Evolutionary conservation across 768 basidiomycete genomes (phyloP).

Genomic region (Boletus pseudo-olivaceus): DNA sequence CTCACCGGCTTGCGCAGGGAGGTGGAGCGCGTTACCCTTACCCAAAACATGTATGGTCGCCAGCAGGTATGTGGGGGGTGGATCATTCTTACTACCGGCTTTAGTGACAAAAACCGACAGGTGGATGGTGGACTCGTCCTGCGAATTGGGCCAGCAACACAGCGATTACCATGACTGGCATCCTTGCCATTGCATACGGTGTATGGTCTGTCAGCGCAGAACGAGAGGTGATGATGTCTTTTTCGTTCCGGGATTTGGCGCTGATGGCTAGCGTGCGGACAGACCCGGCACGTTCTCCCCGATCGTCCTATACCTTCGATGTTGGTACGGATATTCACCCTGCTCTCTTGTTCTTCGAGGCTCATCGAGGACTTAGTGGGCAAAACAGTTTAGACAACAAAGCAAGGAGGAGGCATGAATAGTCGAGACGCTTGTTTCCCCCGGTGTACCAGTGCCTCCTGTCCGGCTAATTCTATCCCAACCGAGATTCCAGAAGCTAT

Average conservation of each 20-base stretch:
- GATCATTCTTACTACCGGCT: not conserved
- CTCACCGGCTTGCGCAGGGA: conserved; percentile 45
- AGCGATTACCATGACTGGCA: conserved; percentile 64
- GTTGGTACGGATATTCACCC: conserved; percentile 46
- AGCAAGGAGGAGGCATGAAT: conserved; percentile 12
- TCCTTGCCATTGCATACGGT: conserved; percentile 60
- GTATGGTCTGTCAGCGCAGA: conserved; percentile 73
- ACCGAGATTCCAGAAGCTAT: not conserved
- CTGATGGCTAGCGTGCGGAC: conserved; percentile 7
- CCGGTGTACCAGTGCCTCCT: not conserved
- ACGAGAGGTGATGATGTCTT: conserved; percentile 55
- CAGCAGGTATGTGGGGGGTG: conserved; percentile 56
- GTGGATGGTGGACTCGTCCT: conserved; percentile 95
- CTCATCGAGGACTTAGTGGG: conserved; percentile 38
- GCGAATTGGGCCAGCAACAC: conserved; percentile 89
- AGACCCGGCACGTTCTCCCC: conserved; percentile 62
- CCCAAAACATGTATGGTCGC: conserved; percentile 94
- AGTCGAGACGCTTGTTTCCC: not conserved
- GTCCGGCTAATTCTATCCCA: not conserved
- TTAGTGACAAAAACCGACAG: conserved; percentile 35
- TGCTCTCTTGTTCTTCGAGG: not conserved
- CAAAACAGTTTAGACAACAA: conserved; percentile 44
- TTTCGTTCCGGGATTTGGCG: not conserved
- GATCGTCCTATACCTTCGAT: conserved; percentile 74
- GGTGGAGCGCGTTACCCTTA: conserved; percentile 87